A percentile compares a stretch with the other conserved stretches of the same genome.
These are phyloP conservation scores for Yarrowia sp. DNA, from an alignment of 805 yeast species.

Conservation along the genomic window DNA sequence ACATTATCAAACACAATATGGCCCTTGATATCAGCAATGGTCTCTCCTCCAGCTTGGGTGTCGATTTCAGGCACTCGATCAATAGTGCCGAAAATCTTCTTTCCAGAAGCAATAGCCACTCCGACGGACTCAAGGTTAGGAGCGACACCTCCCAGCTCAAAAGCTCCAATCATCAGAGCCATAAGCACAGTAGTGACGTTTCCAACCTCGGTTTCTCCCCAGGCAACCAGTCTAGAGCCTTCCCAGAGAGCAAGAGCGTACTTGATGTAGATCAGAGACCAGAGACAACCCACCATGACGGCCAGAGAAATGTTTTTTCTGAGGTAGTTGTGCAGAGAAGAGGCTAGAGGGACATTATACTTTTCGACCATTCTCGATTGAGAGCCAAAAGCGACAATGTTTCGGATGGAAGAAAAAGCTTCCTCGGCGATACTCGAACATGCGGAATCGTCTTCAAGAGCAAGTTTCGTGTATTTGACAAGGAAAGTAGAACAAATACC, in stretches of 20 bases:
- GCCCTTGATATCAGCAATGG: conserved; percentile 44
- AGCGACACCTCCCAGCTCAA: conserved; percentile 44
- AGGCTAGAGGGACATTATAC: conserved; percentile 37
- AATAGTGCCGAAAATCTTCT: conserved; percentile 45
- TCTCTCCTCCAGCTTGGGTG: conserved; percentile 36
- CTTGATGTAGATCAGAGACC: conserved; percentile 40
- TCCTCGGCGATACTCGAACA: conserved; percentile 46
- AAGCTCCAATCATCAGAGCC: conserved; percentile 46
- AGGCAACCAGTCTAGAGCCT: conserved; percentile 43
- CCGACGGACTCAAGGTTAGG: conserved; percentile 43
- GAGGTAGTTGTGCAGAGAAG: conserved; percentile 34
- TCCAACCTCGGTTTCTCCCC: conserved; percentile 40
- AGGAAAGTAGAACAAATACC: conserved; percentile 37
- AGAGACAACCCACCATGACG: conserved; percentile 42
- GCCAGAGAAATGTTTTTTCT: conserved; percentile 38
- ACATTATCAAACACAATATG: conserved; percentile 82
- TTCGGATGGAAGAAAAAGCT: conserved; percentile 43
- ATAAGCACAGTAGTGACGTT: conserved; percentile 41
- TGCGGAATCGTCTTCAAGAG: conserved; percentile 35
- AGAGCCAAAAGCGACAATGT: conserved; percentile 45
- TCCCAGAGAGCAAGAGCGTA: conserved; percentile 47
- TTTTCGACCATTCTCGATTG: conserved; percentile 40
- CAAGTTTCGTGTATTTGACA: conserved; percentile 34
- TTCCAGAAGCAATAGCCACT: conserved; percentile 44
- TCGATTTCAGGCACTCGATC: conserved; percentile 46